Evolutionary conservation across 352 stramenopile genomes (phyloP), one percentile per base, ranked within the genome.

Genomic region (Globisporangium spiculum): DNA sequence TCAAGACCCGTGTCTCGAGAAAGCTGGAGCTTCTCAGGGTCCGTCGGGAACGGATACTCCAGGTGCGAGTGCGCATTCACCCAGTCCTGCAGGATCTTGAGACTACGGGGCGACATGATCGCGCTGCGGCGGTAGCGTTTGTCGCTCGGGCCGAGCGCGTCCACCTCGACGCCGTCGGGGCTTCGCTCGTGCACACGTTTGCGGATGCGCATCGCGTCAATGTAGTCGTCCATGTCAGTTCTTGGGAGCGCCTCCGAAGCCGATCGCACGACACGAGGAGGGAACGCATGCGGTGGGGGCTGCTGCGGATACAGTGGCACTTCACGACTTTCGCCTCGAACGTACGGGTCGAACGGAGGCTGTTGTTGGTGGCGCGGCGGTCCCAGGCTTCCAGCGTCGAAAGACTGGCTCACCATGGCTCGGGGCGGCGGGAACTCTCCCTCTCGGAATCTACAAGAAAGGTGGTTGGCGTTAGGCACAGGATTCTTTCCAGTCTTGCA

Each of bases 81-180:
- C 86, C 86, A 94, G 60, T 94, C 83, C 58, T 94, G 87, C 16
- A 96, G 72, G 53, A 92, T 83, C 62, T 93, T 89, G 32, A 91
- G 75, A 54, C 78, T 84, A 38, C 83, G 85, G 1, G 87, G 85
- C n/a, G 85, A 91, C 68, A 86, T 76, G 54, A 88, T 78, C 27
- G 74, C 62, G 12, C 46, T 75, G 59, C 78, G 60, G 24, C 84
- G 77, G 54, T 71, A 80, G 16, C 81, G 78, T 66, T 90, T 90
- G 52, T 86, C 75, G 16, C 63, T 68, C 24, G 65, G 60, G 9
- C 67, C 63, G 1, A 63, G 55, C 12, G 53, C 66, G 1, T 78
- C 70, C 22, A 34, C 48, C 16, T 83, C 73, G 0, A 67, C 64
- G 1, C 65, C 70, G 8, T 85, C 78, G 12, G 78, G 68, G 34